Evolutionary conservation across 805 yeast genomes (phyloP), one percentile per base, ranked within the genome.

Genomic region (Wickerhamiella shivajii): DNA sequence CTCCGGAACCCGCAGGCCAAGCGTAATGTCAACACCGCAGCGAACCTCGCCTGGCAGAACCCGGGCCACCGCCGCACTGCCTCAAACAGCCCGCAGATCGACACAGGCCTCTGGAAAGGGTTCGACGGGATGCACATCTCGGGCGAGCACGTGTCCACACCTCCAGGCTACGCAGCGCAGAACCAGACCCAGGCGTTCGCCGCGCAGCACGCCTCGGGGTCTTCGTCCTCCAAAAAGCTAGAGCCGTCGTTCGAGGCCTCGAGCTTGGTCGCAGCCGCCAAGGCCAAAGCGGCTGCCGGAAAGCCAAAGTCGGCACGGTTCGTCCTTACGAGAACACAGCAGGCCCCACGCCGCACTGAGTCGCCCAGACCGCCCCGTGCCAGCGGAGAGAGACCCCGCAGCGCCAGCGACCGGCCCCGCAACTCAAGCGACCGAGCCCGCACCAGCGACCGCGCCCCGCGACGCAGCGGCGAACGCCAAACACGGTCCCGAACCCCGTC

Each of bases 31-130:
- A 18, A 23, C 10, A 24, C 30, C 16, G 49, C 51, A 9, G 51
- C 51, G 3, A 36, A 42, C 14, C 32, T 39, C 8, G 50, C 50
- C 4, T 45, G 52, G 52, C 14, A 24, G 12, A n/a, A 7, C 12
- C 26, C 26, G 12, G 32, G 32, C 18, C 11, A 14, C 23, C 19
- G 25, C 11, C 24, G 26, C 22, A 15, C 15, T 12, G 14, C 28
- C 15, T 21, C 15, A 14, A 18, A 11, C 9, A 22, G 29, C 25
- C 34, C 34, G 18, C 27, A 18, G 11, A 25, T 31, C 5, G 34
- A 31, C 20, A 29, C 24, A 10, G 34, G 29, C 5, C 29, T 31
- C 5, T 31, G 27, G 24, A n/a, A 12, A 11, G 29, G 29, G 14
- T 31, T 31, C 18, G 34, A 31, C n/a, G 34, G 34, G 2, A 13